Base-by-base conservation (phyloP, 2,329 filamentous ascomycete genomes). In the Cytospora mali region DNA sequence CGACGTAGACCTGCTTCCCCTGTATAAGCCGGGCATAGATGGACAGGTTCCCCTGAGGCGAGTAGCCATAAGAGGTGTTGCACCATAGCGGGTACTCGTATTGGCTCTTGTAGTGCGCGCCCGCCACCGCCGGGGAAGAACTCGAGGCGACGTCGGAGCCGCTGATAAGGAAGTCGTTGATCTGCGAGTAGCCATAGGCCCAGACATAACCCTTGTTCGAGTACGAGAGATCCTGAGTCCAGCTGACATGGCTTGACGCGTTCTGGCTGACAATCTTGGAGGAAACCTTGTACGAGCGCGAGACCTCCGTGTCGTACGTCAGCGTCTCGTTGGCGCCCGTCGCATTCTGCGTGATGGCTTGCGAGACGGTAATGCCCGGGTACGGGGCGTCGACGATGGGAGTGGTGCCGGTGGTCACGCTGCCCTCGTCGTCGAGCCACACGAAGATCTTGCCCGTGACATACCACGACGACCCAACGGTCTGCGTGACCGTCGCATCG, bases 371-470 rank as follows among this genome's bases (percentile, higher is more conserved):
- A 62, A 89, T 81, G 3, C 69, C 71, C 0, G 86, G 84, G 1
- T 62, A 75, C 46, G 62, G 68, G 49, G 63, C 66, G 6, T 68
- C 58, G 16, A 79, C 65, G 1, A 42, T 70, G 1, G 78, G 77
- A 13, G 71, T 52, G 6, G 64, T 46, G 14, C 83, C 84, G 1
- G 81, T 86, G 0, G 86, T 87, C 58, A 85, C 72, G 21, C 79
- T 81, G 10, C 73, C 76, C 7, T 73, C 71, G 2, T 77, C 71
- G 68, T 88, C 86, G 0, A 88, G 79, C 86, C 90, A 95, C n/a
- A 93, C 68, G 71, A 95, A 94, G 13, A 94, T 79, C 73, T 93
- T 95, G 46, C 90, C 91, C 0, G 88, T 89, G 3, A 95, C 82
- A 18, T 89, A 82, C 92, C 91, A 95, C 69, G 86, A 86, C 58